Percentiles rank a stretch among this genome's conserved stretches.
Evolutionary conservation across 495 filamentous ascomycete species (phyloP).

Genomic region (Penicillium cinerascens): DNA sequence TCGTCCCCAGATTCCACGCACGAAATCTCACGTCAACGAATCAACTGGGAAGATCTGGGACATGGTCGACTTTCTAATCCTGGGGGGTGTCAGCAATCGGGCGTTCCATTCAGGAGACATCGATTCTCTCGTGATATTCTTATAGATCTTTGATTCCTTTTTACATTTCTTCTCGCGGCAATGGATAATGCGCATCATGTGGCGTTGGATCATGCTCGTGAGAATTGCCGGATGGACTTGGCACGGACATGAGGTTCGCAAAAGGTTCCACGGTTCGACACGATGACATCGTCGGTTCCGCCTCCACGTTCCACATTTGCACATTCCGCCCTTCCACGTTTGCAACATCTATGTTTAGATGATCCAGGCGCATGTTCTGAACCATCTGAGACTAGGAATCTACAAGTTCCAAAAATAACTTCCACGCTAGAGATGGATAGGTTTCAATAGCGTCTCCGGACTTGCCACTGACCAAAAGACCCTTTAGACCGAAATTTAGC

Average conservation of each 20-base stretch:
- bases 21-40: neutral
- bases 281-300: slow-evolving; percentile 7
- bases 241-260: neutral
- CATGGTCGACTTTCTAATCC: too few relatives aligned
- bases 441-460: neutral
- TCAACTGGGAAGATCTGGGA: neutral
- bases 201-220: too few relatives aligned
- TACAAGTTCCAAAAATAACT: neutral
- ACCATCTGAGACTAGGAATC: neutral
- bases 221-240: neutral
- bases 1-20: neutral
- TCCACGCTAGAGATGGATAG: neutral
- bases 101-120: too few relatives aligned
- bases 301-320: neutral
- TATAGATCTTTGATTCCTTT: neutral
- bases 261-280: slow-evolving; percentile 1
- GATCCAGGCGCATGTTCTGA: neutral
- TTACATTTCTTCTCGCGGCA: neutral
- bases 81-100: too few relatives aligned
- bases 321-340: neutral
- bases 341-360: neutral
- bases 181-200: neutral
- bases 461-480: neutral
- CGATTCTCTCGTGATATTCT: too few relatives aligned
- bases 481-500: neutral